Base-by-base conservation (phyloP, 129 eudicot genomes). In the Artemisia argyi region DNA sequence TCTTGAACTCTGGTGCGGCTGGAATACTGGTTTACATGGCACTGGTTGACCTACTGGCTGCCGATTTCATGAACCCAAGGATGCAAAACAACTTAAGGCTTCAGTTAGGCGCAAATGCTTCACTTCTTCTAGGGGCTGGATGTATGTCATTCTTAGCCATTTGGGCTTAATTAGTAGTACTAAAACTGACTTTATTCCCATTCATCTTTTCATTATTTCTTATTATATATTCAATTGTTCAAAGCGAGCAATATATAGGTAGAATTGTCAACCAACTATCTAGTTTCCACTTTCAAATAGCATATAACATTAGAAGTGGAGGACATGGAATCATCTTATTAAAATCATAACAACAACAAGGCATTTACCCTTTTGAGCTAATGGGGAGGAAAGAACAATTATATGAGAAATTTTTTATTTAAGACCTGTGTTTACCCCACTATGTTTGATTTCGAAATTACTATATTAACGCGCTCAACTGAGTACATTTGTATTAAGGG, bases 1-100 rank as follows among this genome's bases (percentile, higher is more conserved):
- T 83, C 5, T 79, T 89, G 78, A 85, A 83, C 61, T 82, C 91
- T 4, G 88, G 86, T 51, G 82, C 96, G 13, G 82, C 93, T 20
- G 96, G 96, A 66, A 89, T 89, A 44, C 65, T 89, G 68, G 77
- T 89, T 19, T 89, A 89, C 76, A 89, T 89, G 96, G 86, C 96
- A 19, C 84, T 89, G 7, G 96, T 89, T 69, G 96, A 89, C 74
- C 77, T 89, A 30, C 69, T 89, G 62, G 96, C 96, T 58, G 96
- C 96, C 35, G 96, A 89, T 85, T 87, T 89, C 58, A 84, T 84
- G 93, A 83, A 82, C 71, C 88, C 88, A 18, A 86, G 82, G 79
- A 86, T 89, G 86, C 88, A 85, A 72, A 75, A 68, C 75, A 89
- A 84, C 53, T 62, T 70, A 12, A 89, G 88, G 78, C 89, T 86